Evolutionary conservation across 495 filamentous ascomycete genomes (phyloP), one percentile per base, ranked within the genome.

Genomic region (Hypoxylon trugodes): DNA sequence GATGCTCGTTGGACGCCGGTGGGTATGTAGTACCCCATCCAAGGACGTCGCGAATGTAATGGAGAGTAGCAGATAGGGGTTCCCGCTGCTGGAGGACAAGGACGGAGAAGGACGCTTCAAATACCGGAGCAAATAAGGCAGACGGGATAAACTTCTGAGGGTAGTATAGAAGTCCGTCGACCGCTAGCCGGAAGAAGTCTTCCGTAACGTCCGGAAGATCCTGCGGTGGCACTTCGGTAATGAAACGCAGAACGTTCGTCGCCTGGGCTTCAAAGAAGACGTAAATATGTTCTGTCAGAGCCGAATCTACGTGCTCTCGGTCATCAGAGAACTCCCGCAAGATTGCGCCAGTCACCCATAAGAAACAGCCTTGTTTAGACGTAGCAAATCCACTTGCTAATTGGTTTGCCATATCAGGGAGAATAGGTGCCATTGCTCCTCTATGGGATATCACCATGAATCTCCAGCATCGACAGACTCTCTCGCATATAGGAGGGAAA

Each of bases 161-260:
- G 71, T 96, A 96, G 76, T 93, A 99, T 59, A 96, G 88, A 13
- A 97, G 82, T 16, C 92, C 92, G 76, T 98, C 93, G 9, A 89
- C 87, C 3, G 91, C 85, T 10, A 99, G 84, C 22, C 95, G 92
- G 82, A 95, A 99, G 78, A 97, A 99, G 72, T 99, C 95, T 76
- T 99, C 95, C 68, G 97, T 98, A 50, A 99, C 92, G 76, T 99
- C 95, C 7, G 96, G 93, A 8, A 98, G 81, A 63, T 97, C 92
- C 68, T 89, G 85, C 8, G 96, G 91, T 12, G 88, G 84, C 10
- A 97, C 72, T 66, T 94, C 90, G 76, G 92, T 97, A 77, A 99
- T 82, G 61, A 90, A 88, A 18, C 90, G 87, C 47, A 99, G 82
- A 77, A 98, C 96, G 25, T 86, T 90, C 16, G 89, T 85, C 5